These are phyloP conservation scores for Talaromyces funiculosus DNA, from an alignment of 2,329 filamentous ascomycete genomes.

Conservation along the genomic window DNA sequence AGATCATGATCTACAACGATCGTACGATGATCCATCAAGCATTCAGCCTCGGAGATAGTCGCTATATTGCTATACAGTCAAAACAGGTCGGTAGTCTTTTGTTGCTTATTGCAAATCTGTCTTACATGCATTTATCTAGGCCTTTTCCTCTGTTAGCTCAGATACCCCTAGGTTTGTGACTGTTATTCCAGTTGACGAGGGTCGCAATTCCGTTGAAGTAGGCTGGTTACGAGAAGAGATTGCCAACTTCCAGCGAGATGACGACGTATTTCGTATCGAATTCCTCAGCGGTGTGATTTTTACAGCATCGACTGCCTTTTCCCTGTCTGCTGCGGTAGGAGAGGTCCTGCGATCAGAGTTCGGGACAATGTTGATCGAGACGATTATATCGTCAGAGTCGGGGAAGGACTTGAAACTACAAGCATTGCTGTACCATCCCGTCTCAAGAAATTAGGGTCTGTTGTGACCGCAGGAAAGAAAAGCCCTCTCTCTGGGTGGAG, in stretches of 20 bases:
- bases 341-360: background rate
- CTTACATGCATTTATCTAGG: background rate
- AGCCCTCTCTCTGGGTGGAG: constrained; percentile 54
- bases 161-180: background rate
- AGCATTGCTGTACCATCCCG: background rate
- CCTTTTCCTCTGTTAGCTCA: background rate
- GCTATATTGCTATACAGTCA: background rate
- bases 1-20: background rate
- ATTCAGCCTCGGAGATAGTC: background rate
- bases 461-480: background rate
- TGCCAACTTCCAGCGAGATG: background rate
- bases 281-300: background rate
- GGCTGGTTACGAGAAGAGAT: background rate
- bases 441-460: background rate
- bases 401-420: background rate
- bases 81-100: background rate
- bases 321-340: background rate
- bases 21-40: background rate
- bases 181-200: background rate
- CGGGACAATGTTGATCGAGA: background rate
- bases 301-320: background rate
- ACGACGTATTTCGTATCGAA: background rate
- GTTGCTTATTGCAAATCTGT: background rate
- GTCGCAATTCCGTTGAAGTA: background rate
- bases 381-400: background rate